Percentiles rank a stretch among this genome's conserved stretches.
These are phyloP conservation scores for Colletotrichum sp. DNA, from an alignment of 2,329 filamentous ascomycete genomes.

Conservation along the genomic window DNA sequence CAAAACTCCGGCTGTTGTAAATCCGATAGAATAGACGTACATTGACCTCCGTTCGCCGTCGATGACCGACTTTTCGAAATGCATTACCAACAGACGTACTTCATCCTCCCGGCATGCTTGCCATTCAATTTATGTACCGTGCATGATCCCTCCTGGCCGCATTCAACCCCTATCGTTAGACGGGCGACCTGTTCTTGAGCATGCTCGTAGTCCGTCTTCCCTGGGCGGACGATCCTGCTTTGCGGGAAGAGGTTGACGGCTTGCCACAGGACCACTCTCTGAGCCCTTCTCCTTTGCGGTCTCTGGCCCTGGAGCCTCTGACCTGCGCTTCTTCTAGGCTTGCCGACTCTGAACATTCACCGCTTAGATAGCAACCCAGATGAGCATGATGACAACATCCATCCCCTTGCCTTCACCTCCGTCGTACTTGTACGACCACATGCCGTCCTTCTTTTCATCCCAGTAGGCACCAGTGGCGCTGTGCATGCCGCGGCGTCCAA, in stretches of 20 bases:
- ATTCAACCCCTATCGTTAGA: neutral
- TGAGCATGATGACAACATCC: slow-evolving; percentile 74
- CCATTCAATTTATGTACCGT: neutral
- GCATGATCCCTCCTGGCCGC: neutral
- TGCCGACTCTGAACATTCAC: neutral
- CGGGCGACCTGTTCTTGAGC: neutral
- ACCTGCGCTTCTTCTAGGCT: neutral
- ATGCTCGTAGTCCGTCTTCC: neutral
- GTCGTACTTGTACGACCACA: slow-evolving; percentile 89
- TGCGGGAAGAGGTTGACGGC: neutral
- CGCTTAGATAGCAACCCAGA: slow-evolving; percentile 74
- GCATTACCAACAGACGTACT: neutral
- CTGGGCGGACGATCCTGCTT: neutral
- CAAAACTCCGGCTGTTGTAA: slow-evolving; percentile 16
- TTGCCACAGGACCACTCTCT: neutral
- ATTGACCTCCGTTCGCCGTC: neutral
- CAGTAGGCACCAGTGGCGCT: slow-evolving; percentile 85
- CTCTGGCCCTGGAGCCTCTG: slow-evolving; percentile 4
- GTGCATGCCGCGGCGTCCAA: slow-evolving; percentile 89
- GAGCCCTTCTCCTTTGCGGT: slow-evolving; percentile 18
- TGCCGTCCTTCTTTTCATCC: slow-evolving; percentile 89
- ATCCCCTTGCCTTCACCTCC: slow-evolving; percentile 69
- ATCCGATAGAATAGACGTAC: slow-evolving; percentile 7
- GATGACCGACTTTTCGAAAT: neutral
- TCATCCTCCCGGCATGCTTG: neutral